These are phyloP conservation scores for Wickerhamomyces pijperi DNA, from an alignment of 805 yeast species.

Conservation along the genomic window DNA sequence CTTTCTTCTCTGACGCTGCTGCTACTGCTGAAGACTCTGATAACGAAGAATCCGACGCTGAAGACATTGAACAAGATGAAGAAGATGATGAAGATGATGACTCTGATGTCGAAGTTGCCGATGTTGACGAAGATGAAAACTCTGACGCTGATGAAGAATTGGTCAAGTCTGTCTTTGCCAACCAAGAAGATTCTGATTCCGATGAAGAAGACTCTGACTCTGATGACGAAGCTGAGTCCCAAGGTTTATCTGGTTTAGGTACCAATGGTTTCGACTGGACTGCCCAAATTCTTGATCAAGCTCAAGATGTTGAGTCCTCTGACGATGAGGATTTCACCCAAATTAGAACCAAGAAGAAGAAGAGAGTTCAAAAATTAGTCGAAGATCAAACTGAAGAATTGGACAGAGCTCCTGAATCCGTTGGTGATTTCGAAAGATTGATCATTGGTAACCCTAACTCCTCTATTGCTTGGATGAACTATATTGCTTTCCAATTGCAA, in stretches of 20 bases:
- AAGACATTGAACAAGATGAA: too few species aligned
- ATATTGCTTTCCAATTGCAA: conserved; percentile 95
- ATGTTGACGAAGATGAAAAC: conserved; percentile 11
- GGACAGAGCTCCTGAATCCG: conserved; percentile 83
- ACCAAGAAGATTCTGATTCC: too few species aligned
- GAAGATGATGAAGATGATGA: conserved; percentile 16
- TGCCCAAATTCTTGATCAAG: conserved; percentile 78
- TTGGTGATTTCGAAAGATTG: conserved; percentile 82
- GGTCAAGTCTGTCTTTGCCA: conserved; percentile 20
- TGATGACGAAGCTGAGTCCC: conserved; percentile 19
- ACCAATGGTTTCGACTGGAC: conserved; percentile 95
- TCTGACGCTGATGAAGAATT: conserved; percentile 22
- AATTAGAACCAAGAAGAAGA: conserved; percentile 34
- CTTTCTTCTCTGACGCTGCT: conserved; percentile 49
- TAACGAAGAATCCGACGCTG: conserved; percentile 12
- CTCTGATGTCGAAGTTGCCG: conserved; percentile 11
- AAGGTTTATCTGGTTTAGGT: conserved; percentile 44
- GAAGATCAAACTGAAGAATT: conserved; percentile 83
- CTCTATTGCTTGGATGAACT: conserved; percentile 93
- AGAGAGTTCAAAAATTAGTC: conserved; percentile 27
- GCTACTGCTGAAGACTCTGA: conserved; percentile 20
- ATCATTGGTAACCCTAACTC: conserved; percentile 89
- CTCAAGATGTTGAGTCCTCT: conserved; percentile 40
- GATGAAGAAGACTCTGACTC: too few species aligned
- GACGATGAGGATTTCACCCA: conserved; percentile 42